Base-by-base conservation (phyloP, 1,139 yeast genomes). In the Diutina scorzettiae region DNA sequence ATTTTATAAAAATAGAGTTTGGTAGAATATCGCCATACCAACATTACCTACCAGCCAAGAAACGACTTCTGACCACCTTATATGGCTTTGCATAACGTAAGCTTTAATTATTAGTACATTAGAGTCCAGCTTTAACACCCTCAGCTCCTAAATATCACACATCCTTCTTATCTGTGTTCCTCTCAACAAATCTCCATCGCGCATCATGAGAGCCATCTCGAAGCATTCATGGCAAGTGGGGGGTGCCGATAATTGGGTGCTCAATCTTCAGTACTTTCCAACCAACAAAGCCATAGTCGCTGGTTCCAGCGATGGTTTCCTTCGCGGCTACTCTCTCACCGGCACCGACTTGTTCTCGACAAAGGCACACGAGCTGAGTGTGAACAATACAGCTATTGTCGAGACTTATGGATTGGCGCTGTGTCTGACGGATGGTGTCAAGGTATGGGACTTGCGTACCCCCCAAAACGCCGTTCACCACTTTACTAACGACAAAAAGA, bases 391-490 rank as follows among this genome's bases (percentile, higher is more conserved):
- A 18, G 51, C 49, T 36, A 53, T 49, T 24, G 47, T 64, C 8
- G 61, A 59, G 43, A 51, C 49, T 7, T 47, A 51, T 41, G 43
- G 54, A 6, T 17, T 68, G 14, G 64, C 61, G 0, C 56, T 70
- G 3, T 62, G 81, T 24, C 65, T 80, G 0, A 71, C 73, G 3
- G 89, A 81, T 48, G 72, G 79, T 0, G 66, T 83, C 31, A 81
- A 80, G 49, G 50, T 84, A 2, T 84, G 84, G 78, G 93, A 84
- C 56, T 49, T 81, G 30, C 58, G 84, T 6, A 16, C 39, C 46
- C 49, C 49, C 1, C 56, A 65, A 4, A 51, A 59, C 4, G 59
- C 64, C 8, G 48, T 53, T 1, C 48, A 50, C 24, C 51, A 58
- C 0, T 56, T 78, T 31, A 52, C 58, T 9, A 71, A 71, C 48